These are phyloP conservation scores for Gossypium thurberi DNA, from an alignment of 345 rosid species.

Conservation along the genomic window DNA sequence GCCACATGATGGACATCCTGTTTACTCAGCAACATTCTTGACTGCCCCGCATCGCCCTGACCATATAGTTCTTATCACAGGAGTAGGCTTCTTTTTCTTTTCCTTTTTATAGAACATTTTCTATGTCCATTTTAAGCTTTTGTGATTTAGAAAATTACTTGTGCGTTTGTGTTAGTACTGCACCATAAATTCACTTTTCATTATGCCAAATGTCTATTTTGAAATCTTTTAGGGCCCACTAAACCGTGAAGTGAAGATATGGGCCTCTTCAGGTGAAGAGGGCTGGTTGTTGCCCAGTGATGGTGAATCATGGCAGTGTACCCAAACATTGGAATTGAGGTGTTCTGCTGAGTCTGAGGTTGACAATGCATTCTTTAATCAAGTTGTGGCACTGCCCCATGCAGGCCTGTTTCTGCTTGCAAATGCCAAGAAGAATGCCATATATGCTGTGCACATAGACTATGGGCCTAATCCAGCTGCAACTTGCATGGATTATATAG, in stretches of 20 bases:
- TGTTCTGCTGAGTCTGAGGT: slow-evolving; percentile 42
- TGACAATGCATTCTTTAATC: slow-evolving; percentile 64
- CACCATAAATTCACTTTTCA: neutral
- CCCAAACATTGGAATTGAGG: slow-evolving; percentile 53
- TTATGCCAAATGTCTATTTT: neutral
- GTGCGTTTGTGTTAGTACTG: neutral
- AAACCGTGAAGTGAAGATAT: slow-evolving; percentile 56
- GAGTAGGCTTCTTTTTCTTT: slow-evolving; percentile 32
- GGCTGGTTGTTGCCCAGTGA: slow-evolving; percentile 70
- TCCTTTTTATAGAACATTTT: neutral
- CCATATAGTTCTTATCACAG: slow-evolving; percentile 64
- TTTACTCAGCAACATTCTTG: slow-evolving; percentile 53
- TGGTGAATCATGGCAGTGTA: slow-evolving; percentile 52
- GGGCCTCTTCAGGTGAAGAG: slow-evolving; percentile 58
- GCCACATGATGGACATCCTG: slow-evolving; percentile 65
- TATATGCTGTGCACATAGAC: slow-evolving; percentile 59
- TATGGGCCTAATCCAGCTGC: slow-evolving; percentile 60
- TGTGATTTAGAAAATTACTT: neutral
- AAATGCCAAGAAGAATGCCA: slow-evolving; percentile 72
- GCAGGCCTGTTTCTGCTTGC: slow-evolving; percentile 56
- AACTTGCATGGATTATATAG: slow-evolving; percentile 57
- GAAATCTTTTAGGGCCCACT: slow-evolving; percentile 43
- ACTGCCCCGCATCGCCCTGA: slow-evolving; percentile 59
- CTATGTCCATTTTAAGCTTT: neutral
- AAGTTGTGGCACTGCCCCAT: slow-evolving; percentile 55